Conservation (phyloP, 106 monocot genomes). For the Dendrobium officinale region DNA sequence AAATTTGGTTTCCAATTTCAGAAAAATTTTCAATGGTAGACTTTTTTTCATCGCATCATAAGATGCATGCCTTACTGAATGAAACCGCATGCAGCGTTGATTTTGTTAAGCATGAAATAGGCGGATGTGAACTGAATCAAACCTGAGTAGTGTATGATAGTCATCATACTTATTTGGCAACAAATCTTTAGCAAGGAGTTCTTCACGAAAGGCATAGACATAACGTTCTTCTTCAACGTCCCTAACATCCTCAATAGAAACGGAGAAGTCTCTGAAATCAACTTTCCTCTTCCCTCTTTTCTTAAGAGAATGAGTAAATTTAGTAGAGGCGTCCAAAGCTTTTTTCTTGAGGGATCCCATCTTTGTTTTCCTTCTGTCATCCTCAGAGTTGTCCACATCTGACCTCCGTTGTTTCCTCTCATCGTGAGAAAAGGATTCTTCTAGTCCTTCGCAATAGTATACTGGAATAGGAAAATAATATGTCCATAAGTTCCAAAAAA, state of each 20-base stretch:
- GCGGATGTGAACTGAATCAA: not conserved
- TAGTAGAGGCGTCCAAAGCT: conserved; percentile 69
- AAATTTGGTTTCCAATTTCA: conserved; percentile 4
- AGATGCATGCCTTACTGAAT: not conserved
- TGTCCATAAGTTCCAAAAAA: no score
- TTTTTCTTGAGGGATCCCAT: conserved; percentile 76
- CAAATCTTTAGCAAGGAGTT: conserved; percentile 51
- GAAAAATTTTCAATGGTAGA: conserved; percentile 3
- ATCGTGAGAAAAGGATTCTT: conserved; percentile 13
- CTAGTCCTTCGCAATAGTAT: conserved; percentile 7
- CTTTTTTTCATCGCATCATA: no score
- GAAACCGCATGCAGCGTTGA: not conserved
- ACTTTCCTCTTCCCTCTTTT: conserved; percentile 73
- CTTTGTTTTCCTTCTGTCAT: conserved; percentile 51
- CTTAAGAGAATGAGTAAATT: conserved; percentile 68
- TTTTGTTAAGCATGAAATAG: not conserved
- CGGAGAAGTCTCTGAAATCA: conserved; percentile 30
- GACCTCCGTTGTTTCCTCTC: conserved; percentile 48
- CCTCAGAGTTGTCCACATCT: conserved; percentile 64
- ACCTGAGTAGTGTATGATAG: conserved; percentile 81
- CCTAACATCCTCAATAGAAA: conserved; percentile 74
- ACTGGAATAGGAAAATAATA: not conserved
- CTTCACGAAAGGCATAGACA: conserved; percentile 53
- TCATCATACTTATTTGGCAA: conserved; percentile 70
- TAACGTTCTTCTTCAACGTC: conserved; percentile 76